Conservation (phyloP, 345 rosid species). For the Orychophragmus violaceus region DNA sequence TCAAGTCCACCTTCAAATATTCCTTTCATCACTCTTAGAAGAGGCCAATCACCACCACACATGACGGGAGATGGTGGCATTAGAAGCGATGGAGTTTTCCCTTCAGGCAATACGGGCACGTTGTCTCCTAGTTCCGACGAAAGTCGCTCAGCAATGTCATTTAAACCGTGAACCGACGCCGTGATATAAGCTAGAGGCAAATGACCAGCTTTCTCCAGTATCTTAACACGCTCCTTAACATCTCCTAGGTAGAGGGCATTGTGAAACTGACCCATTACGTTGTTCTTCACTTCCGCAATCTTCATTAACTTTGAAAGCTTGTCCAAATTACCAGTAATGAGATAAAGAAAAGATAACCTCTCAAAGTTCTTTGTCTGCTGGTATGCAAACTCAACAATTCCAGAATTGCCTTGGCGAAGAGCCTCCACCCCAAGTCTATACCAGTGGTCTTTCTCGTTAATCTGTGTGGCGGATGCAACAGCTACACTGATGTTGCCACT, state of each 20-base stretch:
- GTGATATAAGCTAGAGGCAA: background rate
- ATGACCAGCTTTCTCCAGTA: background rate
- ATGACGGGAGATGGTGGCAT: background rate
- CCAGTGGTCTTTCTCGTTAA: background rate
- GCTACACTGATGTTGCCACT: background rate
- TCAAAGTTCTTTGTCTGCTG: background rate
- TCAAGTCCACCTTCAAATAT: background rate
- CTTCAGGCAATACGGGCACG: background rate
- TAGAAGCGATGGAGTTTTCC: background rate
- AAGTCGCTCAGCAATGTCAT: background rate
- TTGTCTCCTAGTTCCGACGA: background rate
- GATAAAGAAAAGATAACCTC: background rate
- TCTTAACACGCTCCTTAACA: background rate
- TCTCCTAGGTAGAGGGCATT: background rate
- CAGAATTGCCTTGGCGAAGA: background rate
- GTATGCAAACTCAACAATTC: background rate
- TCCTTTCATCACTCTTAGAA: background rate
- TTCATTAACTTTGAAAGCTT: background rate
- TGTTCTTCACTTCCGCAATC: background rate
- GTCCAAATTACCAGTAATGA: background rate
- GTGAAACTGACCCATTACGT: background rate
- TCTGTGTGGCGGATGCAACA: background rate
- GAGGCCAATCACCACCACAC: constrained; percentile 8
- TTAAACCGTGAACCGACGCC: background rate
- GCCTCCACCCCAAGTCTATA: background rate